Evolutionary conservation across 2,329 filamentous ascomycete genomes (phyloP), one percentile per base, ranked within the genome.

Genomic region (Aspergillus hiratsukae): DNA sequence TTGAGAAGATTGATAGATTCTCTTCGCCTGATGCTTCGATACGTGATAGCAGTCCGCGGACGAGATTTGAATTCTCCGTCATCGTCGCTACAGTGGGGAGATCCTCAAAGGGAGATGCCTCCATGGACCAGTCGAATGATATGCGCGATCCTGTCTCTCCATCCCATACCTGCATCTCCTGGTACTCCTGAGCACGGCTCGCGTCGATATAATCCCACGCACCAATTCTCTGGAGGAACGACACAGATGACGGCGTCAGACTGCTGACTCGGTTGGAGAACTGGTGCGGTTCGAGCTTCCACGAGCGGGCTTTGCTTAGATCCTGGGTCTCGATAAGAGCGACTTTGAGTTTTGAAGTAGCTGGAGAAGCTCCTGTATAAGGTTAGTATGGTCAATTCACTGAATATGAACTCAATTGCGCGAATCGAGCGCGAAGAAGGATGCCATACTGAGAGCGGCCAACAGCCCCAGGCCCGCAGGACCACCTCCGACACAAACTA

Each of bases 121-220:
- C 78, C 40, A 77, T 71, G 4, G 76, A 76, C 87, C 87, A 89
- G 75, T 94, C 89, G 73, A 99, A 99, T 64, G 90, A 88, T 71
- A 99, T 94, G 64, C 87, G 85, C 37, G 91, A 90, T 57, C 86
- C 91, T 43, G 89, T 90, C 55, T 96, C 85, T 60, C 93, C 95
- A 72, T 99, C 94, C 94, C 95, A 99, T 31, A 97, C 94, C 72
- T 96, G 89, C 94, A 99, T 99, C 66, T 93, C 89, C 58, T 95
- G 87, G 73, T 97, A 99, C 0, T 87, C 83, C 76, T 97, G 92
- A 35, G 94, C 84, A 31, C 94, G 85, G 5, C 84, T 79, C 45
- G 80, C 77, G 63, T 89, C 82, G 58, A 97, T 78, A 69, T 95
- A 86, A 6, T 80, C 70, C 94, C 93, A 97, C 51, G 88, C 91